Evolutionary conservation across 768 basidiomycete species (phyloP).

Genomic region (Macrolepiota fuliginosa): DNA sequence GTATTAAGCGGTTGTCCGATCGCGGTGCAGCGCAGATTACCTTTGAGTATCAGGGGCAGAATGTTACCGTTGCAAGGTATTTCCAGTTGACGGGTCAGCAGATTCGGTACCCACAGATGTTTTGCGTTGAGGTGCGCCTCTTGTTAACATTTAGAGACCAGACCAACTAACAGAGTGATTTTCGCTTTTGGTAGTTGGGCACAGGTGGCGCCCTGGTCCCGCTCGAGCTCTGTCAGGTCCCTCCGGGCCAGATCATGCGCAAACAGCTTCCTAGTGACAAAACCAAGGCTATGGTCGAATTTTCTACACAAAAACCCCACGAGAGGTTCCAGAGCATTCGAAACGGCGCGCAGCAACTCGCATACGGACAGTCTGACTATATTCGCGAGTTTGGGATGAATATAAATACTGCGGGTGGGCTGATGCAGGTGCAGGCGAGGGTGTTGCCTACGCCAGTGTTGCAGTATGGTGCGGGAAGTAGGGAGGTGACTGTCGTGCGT

Average conservation of each 20-base stretch:
- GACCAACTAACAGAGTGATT: neutral
- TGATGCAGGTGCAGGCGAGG: slow-evolving; percentile 53
- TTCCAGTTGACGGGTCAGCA: slow-evolving; percentile 22
- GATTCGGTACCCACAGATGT: slow-evolving; percentile 45
- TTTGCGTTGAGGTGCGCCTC: slow-evolving; percentile 53
- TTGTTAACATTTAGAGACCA: neutral
- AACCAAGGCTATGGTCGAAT: slow-evolving; percentile 58
- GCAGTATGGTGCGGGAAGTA: slow-evolving; percentile 57
- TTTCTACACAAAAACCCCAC: slow-evolving; percentile 61
- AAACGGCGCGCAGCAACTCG: slow-evolving; percentile 53
- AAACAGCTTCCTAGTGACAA: slow-evolving; percentile 69
- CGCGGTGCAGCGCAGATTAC: slow-evolving; percentile 44
- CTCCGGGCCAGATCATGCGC: slow-evolving; percentile 64
- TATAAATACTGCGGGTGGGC: slow-evolving; percentile 44
- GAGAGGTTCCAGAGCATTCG: slow-evolving; percentile 55
- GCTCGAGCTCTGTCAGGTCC: slow-evolving; percentile 62
- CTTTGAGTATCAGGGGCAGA: slow-evolving; percentile 50
- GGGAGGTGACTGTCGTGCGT: slow-evolving; percentile 52
- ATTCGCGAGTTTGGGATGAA: slow-evolving; percentile 67
- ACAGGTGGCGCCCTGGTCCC: slow-evolving; percentile 57
- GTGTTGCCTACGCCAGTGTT: slow-evolving; percentile 61
- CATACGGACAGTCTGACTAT: slow-evolving; percentile 72
- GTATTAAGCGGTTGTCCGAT: slow-evolving; percentile 52
- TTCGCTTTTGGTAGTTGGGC: slow-evolving; percentile 44
- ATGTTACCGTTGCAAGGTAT: slow-evolving; percentile 41